These are phyloP conservation scores for Phellopilus nigrolimitatus DNA, from an alignment of 1,284 basidiomycete genomes.

Conservation along the genomic window DNA sequence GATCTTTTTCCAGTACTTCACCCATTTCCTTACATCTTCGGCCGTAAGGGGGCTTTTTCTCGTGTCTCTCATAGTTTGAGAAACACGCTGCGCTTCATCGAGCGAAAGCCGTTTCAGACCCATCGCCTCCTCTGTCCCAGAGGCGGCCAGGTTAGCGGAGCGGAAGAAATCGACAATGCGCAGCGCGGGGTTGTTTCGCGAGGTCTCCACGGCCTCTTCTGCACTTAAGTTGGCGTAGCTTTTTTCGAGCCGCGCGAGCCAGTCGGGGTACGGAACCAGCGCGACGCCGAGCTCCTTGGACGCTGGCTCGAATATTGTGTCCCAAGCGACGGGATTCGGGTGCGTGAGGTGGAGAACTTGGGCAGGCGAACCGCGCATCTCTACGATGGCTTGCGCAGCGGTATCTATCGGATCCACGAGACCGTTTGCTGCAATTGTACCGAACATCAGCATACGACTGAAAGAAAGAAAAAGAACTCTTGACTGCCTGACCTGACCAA, in stretches of 20 bases:
- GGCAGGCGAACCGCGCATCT: slow-evolving; percentile 14
- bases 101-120: background rate
- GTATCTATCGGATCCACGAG: slow-evolving; percentile 25
- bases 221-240: background rate
- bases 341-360: slow-evolving; percentile 27
- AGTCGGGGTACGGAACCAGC: slow-evolving; percentile 26
- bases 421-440: slow-evolving; percentile 5
- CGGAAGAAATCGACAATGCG: slow-evolving; percentile 17
- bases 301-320: slow-evolving; percentile 20
- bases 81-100: background rate
- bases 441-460: background rate
- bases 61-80: background rate
- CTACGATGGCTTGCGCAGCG: slow-evolving; percentile 22
- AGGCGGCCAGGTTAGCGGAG: background rate
- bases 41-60: background rate
- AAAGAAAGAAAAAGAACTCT: background rate
- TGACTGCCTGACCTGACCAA: slow-evolving; percentile 12
- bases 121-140: slow-evolving; percentile 2
- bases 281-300: slow-evolving; percentile 24
- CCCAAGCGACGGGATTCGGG: slow-evolving; percentile 27
- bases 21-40: slow-evolving; percentile 14
- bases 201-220: background rate
- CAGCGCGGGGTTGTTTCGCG: slow-evolving; percentile 14
- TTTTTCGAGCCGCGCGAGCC: slow-evolving; percentile 21
- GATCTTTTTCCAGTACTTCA: slow-evolving; percentile 16